These are phyloP conservation scores for Pichia sp. DNA, from an alignment of 1,139 yeast species.

Conservation along the genomic window DNA sequence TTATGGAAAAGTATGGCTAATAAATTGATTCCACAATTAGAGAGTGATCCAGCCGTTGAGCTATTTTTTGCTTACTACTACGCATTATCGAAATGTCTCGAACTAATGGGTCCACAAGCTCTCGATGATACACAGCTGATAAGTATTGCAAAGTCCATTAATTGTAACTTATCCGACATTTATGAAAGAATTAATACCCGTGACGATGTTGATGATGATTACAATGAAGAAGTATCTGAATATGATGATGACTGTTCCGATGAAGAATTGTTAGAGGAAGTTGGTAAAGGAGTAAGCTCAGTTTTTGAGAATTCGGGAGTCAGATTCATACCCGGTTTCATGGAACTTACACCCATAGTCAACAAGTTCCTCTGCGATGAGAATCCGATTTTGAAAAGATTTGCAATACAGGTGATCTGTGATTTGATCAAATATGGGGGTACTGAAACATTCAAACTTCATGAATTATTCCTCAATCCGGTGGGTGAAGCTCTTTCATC, in stretches of 20 bases:
- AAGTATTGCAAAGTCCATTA: slow-evolving; percentile 56
- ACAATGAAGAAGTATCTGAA: slow-evolving; percentile 69
- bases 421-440: slow-evolving; percentile 82
- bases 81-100: slow-evolving; percentile 64
- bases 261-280: slow-evolving; percentile 82
- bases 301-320: slow-evolving; percentile 62
- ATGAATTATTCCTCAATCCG: slow-evolving; percentile 58
- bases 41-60: slow-evolving; percentile 80
- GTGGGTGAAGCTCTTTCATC: slow-evolving; percentile 62
- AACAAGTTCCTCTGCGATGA: slow-evolving; percentile 58
- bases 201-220: slow-evolving; percentile 67
- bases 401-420: slow-evolving; percentile 76
- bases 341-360: slow-evolving; percentile 47
- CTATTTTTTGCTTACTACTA: slow-evolving; percentile 73
- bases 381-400: slow-evolving; percentile 62
- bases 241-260: slow-evolving; percentile 85
- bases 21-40: slow-evolving; percentile 64
- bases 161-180: slow-evolving; percentile 60
- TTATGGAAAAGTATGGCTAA: slow-evolving; percentile 72
- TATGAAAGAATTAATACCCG: slow-evolving; percentile 69
- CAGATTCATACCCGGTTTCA: slow-evolving; percentile 63
- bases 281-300: slow-evolving; percentile 71
- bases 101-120: slow-evolving; percentile 58
- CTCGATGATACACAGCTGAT: slow-evolving; percentile 56
- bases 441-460: slow-evolving; percentile 56